A percentile compares a stretch with the other conserved stretches of the same genome.
Conservation (phyloP, 805 yeast species). For the Wickerhamiella allomyrinae region DNA sequence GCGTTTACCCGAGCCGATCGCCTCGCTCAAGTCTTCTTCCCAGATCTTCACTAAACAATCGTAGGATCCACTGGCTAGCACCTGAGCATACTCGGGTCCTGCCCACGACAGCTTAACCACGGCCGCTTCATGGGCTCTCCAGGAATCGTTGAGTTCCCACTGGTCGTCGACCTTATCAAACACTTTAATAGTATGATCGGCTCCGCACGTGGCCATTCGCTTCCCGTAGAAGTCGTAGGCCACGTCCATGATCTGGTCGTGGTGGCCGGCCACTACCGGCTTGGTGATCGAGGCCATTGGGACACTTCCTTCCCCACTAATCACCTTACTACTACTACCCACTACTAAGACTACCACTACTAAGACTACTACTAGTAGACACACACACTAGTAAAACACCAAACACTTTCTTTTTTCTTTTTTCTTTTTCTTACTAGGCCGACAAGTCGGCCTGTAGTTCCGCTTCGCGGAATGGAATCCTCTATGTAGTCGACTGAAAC, state of each 20-base stretch:
- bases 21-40: conserved; percentile 78
- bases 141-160: conserved; percentile 77
- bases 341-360: no score
- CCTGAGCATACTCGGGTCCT: conserved; percentile 81
- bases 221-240: conserved; percentile 83
- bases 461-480: no score
- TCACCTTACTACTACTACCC: no score
- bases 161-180: conserved; percentile 52
- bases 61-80: conserved; percentile 76
- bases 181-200: conserved; percentile 86
- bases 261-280: conserved; percentile 82
- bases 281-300: conserved; percentile 20
- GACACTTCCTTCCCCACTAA: no score
- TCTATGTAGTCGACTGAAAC: no score
- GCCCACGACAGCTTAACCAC: conserved; percentile 82
- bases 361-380: no score
- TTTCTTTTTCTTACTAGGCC: no score
- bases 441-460: no score
- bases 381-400: no score
- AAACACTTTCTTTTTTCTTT: no score
- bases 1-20: conserved; percentile 62
- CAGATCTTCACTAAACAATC: conserved; percentile 81
- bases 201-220: conserved; percentile 85
- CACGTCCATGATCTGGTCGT: conserved; percentile 80
- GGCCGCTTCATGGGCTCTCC: conserved; percentile 92